These are phyloP conservation scores for Phlebiopsis gigantea DNA, from an alignment of 768 basidiomycete species.

Conservation along the genomic window DNA sequence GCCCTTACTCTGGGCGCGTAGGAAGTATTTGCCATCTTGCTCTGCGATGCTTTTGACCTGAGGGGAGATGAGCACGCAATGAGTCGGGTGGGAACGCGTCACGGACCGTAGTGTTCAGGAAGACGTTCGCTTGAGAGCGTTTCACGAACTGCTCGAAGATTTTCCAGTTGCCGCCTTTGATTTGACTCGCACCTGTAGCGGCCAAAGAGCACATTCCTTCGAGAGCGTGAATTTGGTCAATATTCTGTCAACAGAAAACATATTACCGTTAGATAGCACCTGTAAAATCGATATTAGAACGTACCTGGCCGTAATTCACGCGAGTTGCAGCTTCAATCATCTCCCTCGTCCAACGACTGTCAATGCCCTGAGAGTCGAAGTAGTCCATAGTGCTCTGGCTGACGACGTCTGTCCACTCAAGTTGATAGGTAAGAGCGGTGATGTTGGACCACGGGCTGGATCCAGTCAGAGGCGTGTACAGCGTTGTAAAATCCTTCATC, in stretches of 20 bases:
- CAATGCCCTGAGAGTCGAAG: conserved; percentile 48
- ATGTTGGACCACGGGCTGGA: conserved; percentile 63
- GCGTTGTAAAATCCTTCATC: conserved; percentile 42
- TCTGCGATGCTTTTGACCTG: conserved; percentile 51
- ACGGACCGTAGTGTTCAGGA: conserved; percentile 63
- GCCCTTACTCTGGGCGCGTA: conserved; percentile 47
- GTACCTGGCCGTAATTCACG: conserved; percentile 79
- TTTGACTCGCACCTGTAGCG: conserved; percentile 55
- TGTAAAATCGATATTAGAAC: not conserved
- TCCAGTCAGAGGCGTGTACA: conserved; percentile 45
- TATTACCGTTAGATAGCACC: not conserved
- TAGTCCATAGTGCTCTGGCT: conserved; percentile 53
- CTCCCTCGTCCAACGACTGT: conserved; percentile 58
- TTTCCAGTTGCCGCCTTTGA: conserved; percentile 78
- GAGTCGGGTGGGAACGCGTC: not conserved
- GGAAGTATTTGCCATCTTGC: conserved; percentile 37
- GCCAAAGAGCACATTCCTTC: conserved; percentile 72
- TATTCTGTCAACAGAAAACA: conserved; percentile 38
- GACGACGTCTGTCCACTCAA: conserved; percentile 47
- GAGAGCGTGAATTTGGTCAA: conserved; percentile 69
- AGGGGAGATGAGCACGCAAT: not conserved
- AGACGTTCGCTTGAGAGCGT: conserved; percentile 60
- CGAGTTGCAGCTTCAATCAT: conserved; percentile 76
- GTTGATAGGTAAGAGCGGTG: conserved; percentile 42
- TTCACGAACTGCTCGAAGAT: conserved; percentile 81